phyloP scores from a whole-genome alignment of 345 rosid genomes.

The Eutrema japonicum region DNA sequence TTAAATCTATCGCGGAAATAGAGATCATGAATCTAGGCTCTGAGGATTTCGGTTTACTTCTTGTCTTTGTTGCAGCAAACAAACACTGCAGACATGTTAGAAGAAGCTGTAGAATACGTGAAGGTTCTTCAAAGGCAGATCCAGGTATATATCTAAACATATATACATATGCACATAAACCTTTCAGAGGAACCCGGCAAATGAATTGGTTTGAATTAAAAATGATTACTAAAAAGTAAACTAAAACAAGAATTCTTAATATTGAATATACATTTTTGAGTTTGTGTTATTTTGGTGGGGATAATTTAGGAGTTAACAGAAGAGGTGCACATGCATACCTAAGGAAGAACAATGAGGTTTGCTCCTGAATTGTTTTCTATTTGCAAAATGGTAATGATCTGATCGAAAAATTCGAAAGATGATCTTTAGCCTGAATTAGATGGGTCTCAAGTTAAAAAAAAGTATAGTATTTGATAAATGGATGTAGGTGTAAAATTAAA shows the following conservation, averaged over 20 bases:
- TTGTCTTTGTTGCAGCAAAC: constrained; percentile 67
- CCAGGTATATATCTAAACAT: constrained; percentile 51
- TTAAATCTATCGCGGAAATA: background rate
- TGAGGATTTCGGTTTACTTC: constrained; percentile 5
- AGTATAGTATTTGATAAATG: constrained; percentile 22
- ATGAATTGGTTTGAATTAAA: background rate
- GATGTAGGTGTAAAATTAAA: constrained; percentile 23
- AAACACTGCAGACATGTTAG: constrained; percentile 87
- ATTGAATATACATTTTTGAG: background rate
- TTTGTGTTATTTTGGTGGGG: constrained; percentile 22
- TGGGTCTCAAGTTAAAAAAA: no score
- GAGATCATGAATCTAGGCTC: background rate
- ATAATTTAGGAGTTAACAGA: constrained; percentile 62
- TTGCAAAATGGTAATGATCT: constrained; percentile 13
- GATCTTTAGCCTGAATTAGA: constrained; percentile 24
- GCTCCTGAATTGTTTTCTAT: constrained; percentile 9
- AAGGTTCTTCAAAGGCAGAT: constrained; percentile 75
- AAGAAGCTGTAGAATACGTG: constrained; percentile 78
- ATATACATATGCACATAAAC: background rate
- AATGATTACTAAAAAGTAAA: background rate
- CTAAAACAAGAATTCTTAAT: background rate
- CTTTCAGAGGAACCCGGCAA: background rate
- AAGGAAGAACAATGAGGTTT: constrained; percentile 48
- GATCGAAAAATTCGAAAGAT: constrained; percentile 19
- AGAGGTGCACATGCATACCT: constrained; percentile 61